phyloP scores from a whole-genome alignment of 805 yeast species.

The Wickerhamomyces rabaulensis region DNA sequence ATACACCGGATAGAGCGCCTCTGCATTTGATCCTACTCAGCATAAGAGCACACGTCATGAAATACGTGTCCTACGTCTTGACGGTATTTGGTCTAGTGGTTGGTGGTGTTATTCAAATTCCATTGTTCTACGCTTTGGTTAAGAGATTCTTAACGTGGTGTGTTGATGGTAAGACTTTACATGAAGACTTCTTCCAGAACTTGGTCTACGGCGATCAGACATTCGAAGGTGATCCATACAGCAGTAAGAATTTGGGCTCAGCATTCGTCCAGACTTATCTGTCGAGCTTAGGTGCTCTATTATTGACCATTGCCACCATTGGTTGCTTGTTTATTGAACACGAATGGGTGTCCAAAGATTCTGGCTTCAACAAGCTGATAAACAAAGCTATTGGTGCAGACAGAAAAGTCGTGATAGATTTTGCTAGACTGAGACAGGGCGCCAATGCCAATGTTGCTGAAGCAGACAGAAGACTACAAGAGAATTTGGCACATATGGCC shows the following conservation, averaged over 20 bases:
- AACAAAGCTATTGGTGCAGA: slow-evolving; percentile 50
- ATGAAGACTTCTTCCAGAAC: slow-evolving; percentile 18
- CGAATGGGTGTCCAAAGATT: slow-evolving; percentile 69
- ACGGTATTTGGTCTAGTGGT: slow-evolving; percentile 24
- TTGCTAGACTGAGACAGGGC: neutral
- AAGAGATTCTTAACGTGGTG: slow-evolving; percentile 52
- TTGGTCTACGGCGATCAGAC: slow-evolving; percentile 23
- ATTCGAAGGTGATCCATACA: slow-evolving; percentile 15
- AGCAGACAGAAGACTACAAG: slow-evolving; percentile 1
- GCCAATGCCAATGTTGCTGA: neutral
- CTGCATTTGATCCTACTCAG: slow-evolving; percentile 39
- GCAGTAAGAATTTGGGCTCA: slow-evolving; percentile 2
- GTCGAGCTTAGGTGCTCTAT: slow-evolving; percentile 30
- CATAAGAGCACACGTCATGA: slow-evolving; percentile 21
- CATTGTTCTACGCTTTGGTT: slow-evolving; percentile 50
- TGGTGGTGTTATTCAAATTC: slow-evolving; percentile 47
- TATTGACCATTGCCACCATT: slow-evolving; percentile 35
- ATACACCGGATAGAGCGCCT: slow-evolving; percentile 66
- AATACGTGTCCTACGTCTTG: slow-evolving; percentile 13
- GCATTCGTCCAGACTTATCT: slow-evolving; percentile 13
- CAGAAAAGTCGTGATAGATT: slow-evolving; percentile 7
- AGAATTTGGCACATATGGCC: slow-evolving; percentile 3
- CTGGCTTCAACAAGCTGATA: slow-evolving; percentile 58
- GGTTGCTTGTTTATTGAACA: slow-evolving; percentile 51
- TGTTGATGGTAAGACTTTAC: slow-evolving; percentile 49